Evolutionary conservation across 163 green algal species (phyloP), one percentile per base, ranked within the genome.

Genomic region (Smithsoniella earleae): DNA sequence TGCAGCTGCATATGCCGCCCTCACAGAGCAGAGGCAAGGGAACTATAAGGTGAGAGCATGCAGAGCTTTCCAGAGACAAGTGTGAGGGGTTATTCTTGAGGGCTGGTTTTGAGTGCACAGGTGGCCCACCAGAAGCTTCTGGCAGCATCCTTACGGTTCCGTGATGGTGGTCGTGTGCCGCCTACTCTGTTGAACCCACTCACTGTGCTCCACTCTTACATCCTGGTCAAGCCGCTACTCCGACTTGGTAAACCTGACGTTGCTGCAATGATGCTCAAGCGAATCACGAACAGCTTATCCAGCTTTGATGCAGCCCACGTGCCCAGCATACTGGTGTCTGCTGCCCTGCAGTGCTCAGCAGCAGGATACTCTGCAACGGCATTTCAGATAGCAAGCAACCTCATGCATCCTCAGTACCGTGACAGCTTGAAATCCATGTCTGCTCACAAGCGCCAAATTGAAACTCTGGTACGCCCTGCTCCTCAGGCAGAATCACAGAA

Each of bases 241-340:
- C n/a, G 43, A 0, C 58, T 69, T 30, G 58, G 58, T 6, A 43
- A 16, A 30, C 6, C 6, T 5, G 20, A 33, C 27, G 43, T 31
- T n/a, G 58, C 58, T 30, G 58, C 58, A 36, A 30, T n/a, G 58
- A n/a, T 69, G 25, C 58, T 69, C 18, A 36, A 69, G 58, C 58
- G 58, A n/a, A 34, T 34, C 0, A 33, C 58, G 6, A 33, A 18
- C 0, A 36, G 16, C 27, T 40, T 69, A 1, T 69, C 58, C 18
- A 18, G n/a, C 1, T 69, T 69, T 40, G 58, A 69, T 18, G 20
- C 58, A 4, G 13, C 40, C 10, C 58, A 69, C 58, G 58, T 31
- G 4, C 58, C 58, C 18, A 30, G 43, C 30, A 69, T 69, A 1
- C 58, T 69, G 25, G 58, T 34, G 4, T 38, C n/a, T 1, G 58